These are phyloP conservation scores for Metschnikowia reukaufii DNA, from an alignment of 805 yeast genomes.

Conservation along the genomic window DNA sequence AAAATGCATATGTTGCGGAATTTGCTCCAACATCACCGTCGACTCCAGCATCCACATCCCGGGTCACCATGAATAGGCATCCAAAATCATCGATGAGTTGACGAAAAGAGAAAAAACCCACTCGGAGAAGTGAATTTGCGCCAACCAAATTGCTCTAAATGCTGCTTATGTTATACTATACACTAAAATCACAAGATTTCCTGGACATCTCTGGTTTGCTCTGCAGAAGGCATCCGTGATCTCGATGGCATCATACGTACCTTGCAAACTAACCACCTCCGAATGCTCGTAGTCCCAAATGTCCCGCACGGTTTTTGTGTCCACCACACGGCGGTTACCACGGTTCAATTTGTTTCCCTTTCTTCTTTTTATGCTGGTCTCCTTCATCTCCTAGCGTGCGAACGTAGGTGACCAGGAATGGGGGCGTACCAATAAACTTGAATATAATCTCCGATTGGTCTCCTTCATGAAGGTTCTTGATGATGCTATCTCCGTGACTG, in stretches of 20 bases:
- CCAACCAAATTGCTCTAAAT: too few species aligned
- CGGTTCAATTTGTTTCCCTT: constrained; percentile 21
- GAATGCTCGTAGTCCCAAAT: constrained; percentile 69
- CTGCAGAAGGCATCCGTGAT: constrained; percentile 82
- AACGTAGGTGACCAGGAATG: constrained; percentile 82
- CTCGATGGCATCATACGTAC: constrained; percentile 89
- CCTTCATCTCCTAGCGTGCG: constrained; percentile 54
- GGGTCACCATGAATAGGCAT: constrained; percentile 14
- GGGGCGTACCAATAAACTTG: constrained; percentile 84
- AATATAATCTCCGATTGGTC: constrained; percentile 88
- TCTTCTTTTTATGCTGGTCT: constrained; percentile 22
- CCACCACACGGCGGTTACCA: constrained; percentile 32
- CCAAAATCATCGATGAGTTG: constrained; percentile 17
- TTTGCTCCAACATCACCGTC: constrained; percentile 10
- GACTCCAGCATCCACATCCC: neutral
- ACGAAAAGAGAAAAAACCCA: constrained; percentile 13
- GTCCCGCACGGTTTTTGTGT: constrained; percentile 63
- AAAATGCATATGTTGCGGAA: constrained; percentile 11
- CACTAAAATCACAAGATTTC: constrained; percentile 13
- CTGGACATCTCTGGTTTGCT: constrained; percentile 21
- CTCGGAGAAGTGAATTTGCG: too few species aligned
- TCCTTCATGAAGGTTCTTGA: constrained; percentile 89
- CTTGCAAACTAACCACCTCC: constrained; percentile 80
- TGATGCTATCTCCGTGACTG: constrained; percentile 69
- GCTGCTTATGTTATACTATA: neutral